Evolutionary conservation across 495 filamentous ascomycete genomes (phyloP), one percentile per base, ranked within the genome.

Genomic region (Saxophila tyrrhenica): DNA sequence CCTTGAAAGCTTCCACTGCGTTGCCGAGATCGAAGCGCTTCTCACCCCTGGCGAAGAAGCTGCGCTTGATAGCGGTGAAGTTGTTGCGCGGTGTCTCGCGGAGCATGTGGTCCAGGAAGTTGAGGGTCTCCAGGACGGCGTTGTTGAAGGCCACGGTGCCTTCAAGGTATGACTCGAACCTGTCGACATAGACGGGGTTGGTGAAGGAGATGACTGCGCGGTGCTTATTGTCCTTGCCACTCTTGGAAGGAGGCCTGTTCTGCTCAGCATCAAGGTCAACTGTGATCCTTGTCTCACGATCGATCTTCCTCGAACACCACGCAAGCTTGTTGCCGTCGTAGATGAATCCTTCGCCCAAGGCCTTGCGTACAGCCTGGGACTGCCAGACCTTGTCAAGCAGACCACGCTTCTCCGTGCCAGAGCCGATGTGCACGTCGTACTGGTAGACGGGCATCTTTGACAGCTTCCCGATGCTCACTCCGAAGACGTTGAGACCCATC

Each of bases 51-150:
- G 61, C 65, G 65, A 89, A 94, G 70, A 92, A 94, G 0, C 79
- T 84, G 21, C 87, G 84, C 65, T 85, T 89, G 62, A 94, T 80
- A 0, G 76, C 70, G 0, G 78, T 74, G 62, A 82, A 82, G 7
- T 72, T 67, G 56, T 76, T 71, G 0, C 80, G 80, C 0, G 92
- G 88, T 1, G 64, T 69, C 68, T 94, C 82, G 13, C 91, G 87
- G 38, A 98, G 68, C 19, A 87, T 70, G 64, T 98, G 92, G 57
- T 98, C 91, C 1, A 97, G 71, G 67, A 95, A 94, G 65, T 85
- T 95, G 58, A 96, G 78, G 42, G 85, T 81, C 62, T 94, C 85
- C 16, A 94, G 70, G 24, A 89, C 77, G 11, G 70, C 58, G 25
- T 77, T 77, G 55, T 87, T 76, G 64, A 84, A 84, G 0, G 68